Evolutionary conservation across 1,139 yeast species (phyloP).

Genomic region (Debaryomyces singareniensis): DNA sequence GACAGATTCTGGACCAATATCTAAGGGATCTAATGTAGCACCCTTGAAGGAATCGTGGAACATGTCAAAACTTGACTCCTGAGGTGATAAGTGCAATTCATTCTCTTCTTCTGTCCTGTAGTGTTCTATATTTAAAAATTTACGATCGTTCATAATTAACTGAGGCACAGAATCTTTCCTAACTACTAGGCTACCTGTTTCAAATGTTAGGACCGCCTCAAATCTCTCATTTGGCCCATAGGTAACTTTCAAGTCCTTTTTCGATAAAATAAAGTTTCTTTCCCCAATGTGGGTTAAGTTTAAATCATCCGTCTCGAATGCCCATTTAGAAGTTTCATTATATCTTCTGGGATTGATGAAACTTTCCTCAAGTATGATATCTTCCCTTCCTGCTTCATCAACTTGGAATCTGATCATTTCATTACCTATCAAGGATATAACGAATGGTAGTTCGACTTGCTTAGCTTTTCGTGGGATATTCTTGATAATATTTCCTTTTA

Average conservation of each 20-base stretch:
- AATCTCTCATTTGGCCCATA: slow-evolving; percentile 37
- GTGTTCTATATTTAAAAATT: slow-evolving; percentile 76
- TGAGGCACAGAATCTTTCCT: slow-evolving; percentile 38
- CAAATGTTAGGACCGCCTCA: slow-evolving; percentile 32
- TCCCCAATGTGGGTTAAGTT: slow-evolving; percentile 4
- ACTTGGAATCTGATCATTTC: slow-evolving; percentile 54
- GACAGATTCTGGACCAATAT: slow-evolving; percentile 87
- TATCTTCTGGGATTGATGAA: slow-evolving; percentile 40
- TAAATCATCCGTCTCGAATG: slow-evolving; percentile 29
- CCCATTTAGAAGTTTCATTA: slow-evolving; percentile 57
- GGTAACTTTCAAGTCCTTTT: slow-evolving; percentile 18
- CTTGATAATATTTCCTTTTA: slow-evolving; percentile 46
- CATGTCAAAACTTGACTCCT: slow-evolving; percentile 53
- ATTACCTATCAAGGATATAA: slow-evolving; percentile 48
- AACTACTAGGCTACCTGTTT: slow-evolving; percentile 51
- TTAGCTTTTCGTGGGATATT: slow-evolving; percentile 14
- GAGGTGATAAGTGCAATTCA: slow-evolving; percentile 37
- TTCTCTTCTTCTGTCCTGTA: slow-evolving; percentile 41
- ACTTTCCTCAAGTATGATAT: slow-evolving; percentile 9
- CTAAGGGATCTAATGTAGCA: slow-evolving; percentile 51
- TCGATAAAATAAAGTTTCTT: slow-evolving; percentile 6
- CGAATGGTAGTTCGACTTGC: slow-evolving; percentile 43
- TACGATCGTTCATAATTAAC: slow-evolving; percentile 59
- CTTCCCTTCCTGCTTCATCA: slow-evolving; percentile 50
- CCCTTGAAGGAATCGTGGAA: slow-evolving; percentile 59